Conservation (phyloP, 2,329 filamentous ascomycete species). For the Paecilomyces fulvus region DNA sequence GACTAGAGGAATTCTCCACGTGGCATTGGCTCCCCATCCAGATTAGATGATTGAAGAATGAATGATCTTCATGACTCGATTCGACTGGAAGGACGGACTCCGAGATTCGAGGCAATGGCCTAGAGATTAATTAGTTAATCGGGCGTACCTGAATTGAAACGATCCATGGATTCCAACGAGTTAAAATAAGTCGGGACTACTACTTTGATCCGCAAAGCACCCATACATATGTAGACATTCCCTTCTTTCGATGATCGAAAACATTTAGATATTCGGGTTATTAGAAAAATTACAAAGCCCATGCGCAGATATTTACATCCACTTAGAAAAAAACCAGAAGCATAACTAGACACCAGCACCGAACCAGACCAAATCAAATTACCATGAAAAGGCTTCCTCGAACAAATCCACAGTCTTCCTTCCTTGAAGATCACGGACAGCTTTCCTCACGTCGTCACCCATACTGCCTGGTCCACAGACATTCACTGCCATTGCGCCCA, state of each 20-base stretch:
- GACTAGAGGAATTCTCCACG: not conserved
- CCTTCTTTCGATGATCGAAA: too few species aligned
- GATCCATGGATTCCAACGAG: too few species aligned
- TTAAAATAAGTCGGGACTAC: too few species aligned
- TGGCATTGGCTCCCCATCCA: not conserved
- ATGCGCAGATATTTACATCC: not conserved
- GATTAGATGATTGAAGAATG: too few species aligned
- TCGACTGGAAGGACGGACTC: too few species aligned
- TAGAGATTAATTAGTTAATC: too few species aligned
- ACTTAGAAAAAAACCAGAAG: not conserved
- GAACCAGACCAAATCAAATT: not conserved
- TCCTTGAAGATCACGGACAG: not conserved
- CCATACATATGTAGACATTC: too few species aligned
- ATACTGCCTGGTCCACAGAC: conserved; percentile 30
- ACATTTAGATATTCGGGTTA: not conserved
- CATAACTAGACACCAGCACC: not conserved
- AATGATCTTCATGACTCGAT: too few species aligned
- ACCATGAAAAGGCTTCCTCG: not conserved
- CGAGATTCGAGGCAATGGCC: too few species aligned
- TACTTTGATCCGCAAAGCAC: too few species aligned
- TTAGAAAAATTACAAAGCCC: not conserved
- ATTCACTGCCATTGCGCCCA: conserved; percentile 29
- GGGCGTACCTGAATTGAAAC: too few species aligned
- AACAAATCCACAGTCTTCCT: conserved; percentile 1
- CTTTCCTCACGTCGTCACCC: conserved; percentile 27